Evolutionary conservation across 495 filamentous ascomycete species (phyloP).

Genomic region (Copromyces sp.): DNA sequence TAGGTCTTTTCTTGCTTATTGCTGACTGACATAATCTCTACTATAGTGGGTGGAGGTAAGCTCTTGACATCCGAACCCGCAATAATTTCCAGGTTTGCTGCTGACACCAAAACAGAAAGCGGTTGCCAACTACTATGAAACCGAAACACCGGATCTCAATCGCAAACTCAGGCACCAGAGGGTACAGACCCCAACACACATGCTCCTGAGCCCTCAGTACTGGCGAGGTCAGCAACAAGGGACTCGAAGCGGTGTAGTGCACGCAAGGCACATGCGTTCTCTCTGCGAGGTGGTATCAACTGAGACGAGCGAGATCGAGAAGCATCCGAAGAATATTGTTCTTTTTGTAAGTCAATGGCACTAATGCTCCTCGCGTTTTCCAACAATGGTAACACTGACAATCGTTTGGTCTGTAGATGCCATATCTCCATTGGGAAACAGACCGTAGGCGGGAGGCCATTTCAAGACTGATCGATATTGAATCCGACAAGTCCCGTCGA

Average conservation of each 20-base stretch:
- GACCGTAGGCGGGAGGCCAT: constrained; percentile 28
- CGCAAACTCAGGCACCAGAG: background rate
- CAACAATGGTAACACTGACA: background rate
- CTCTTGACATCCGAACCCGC: background rate
- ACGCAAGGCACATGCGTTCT: constrained; percentile 30
- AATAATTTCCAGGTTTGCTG: background rate
- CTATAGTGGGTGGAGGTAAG: constrained; percentile 14
- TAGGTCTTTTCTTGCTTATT: background rate
- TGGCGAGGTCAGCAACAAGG: constrained; percentile 25
- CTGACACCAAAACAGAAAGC: constrained; percentile 6
- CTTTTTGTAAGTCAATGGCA: constrained; percentile 22
- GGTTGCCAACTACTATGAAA: constrained; percentile 13
- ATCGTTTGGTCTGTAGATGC: constrained; percentile 34
- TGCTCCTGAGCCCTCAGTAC: constrained; percentile 20
- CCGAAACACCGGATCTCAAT: constrained; percentile 1
- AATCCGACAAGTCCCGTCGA: constrained; percentile 3
- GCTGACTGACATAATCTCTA: background rate
- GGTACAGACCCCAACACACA: constrained; percentile 2
- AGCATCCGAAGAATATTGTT: constrained; percentile 25
- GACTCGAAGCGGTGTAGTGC: constrained; percentile 14
- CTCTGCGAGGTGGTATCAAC: constrained; percentile 23
- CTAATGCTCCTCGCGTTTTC: background rate
- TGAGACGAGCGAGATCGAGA: constrained; percentile 7
- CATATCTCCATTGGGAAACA: constrained; percentile 61
- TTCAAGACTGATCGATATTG: constrained; percentile 9